Conservation (phyloP, 2,329 filamentous ascomycete genomes). For the Saccharata proteae region DNA sequence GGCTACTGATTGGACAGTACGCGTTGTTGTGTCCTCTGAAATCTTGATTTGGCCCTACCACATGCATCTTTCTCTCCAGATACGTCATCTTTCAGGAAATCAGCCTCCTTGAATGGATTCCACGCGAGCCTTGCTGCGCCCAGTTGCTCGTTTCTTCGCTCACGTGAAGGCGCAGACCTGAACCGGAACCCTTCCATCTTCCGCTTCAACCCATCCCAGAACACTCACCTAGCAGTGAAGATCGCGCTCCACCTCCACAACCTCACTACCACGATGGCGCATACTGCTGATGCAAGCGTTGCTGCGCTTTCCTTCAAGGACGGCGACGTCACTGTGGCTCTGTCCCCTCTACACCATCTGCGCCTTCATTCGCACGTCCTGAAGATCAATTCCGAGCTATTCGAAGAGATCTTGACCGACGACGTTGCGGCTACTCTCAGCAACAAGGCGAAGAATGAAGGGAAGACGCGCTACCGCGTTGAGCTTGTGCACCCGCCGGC, state of each 20-base stretch:
- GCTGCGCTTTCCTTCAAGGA: background rate
- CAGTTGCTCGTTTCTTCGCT: no score
- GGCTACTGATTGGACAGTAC: no score
- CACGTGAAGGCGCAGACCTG: no score
- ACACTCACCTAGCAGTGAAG: no score
- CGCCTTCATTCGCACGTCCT: conserved; percentile 24
- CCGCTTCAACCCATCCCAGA: no score
- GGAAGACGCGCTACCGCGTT: conserved; percentile 21
- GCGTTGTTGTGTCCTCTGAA: no score
- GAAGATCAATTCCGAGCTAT: conserved; percentile 17
- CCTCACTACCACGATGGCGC: background rate
- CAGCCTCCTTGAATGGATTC: no score
- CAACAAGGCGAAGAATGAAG: conserved; percentile 14
- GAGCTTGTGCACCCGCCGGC: conserved; percentile 18
- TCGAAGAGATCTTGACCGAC: conserved; percentile 20
- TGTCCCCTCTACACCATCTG: conserved; percentile 18
- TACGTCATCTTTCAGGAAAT: no score
- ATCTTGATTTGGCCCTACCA: no score
- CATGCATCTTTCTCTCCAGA: no score
- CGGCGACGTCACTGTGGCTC: conserved; percentile 13
- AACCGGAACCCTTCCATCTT: no score
- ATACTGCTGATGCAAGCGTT: background rate
- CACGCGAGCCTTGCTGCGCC: no score
- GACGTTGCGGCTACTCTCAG: conserved; percentile 17
- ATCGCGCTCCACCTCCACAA: background rate